These are phyloP conservation scores for Arctostaphylos glauca DNA, from an alignment of 148 eudicot species.

Conservation along the genomic window DNA sequence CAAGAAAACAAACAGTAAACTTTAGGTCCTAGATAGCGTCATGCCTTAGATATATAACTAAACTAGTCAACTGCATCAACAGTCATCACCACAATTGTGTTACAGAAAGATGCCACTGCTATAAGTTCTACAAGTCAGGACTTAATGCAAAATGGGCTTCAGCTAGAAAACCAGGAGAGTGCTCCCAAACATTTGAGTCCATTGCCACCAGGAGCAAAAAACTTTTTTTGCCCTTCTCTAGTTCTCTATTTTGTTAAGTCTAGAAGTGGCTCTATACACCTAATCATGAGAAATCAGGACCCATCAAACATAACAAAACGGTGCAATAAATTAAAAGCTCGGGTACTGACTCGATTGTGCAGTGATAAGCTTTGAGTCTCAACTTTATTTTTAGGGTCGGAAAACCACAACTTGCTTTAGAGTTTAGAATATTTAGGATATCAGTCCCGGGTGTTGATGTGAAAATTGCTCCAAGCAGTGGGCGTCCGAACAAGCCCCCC, in stretches of 20 bases:
- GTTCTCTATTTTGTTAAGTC: not conserved
- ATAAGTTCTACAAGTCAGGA: not conserved
- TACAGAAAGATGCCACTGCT: not conserved
- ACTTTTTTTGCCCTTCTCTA: not conserved
- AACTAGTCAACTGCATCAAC: not conserved
- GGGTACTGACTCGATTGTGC: not conserved
- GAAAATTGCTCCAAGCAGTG: too few species aligned
- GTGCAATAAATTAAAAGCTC: not conserved
- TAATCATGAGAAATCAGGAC: not conserved
- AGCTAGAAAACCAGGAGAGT: not conserved
- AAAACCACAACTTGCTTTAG: not conserved
- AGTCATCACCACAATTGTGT: not conserved
- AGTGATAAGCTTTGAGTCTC: not conserved
- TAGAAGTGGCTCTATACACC: not conserved
- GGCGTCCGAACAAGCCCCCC: too few species aligned
- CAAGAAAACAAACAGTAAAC: slow-evolving; percentile 2
- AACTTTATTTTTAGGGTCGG: not conserved
- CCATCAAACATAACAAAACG: not conserved
- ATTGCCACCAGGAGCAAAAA: not conserved
- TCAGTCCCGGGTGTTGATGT: too few species aligned
- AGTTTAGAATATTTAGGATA: not conserved
- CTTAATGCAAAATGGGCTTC: not conserved
- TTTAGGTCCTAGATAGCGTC: not conserved
- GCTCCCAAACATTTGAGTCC: not conserved
- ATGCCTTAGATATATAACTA: not conserved